Conservation (phyloP, 306 rosid species). For the Prunus dulcis region DNA sequence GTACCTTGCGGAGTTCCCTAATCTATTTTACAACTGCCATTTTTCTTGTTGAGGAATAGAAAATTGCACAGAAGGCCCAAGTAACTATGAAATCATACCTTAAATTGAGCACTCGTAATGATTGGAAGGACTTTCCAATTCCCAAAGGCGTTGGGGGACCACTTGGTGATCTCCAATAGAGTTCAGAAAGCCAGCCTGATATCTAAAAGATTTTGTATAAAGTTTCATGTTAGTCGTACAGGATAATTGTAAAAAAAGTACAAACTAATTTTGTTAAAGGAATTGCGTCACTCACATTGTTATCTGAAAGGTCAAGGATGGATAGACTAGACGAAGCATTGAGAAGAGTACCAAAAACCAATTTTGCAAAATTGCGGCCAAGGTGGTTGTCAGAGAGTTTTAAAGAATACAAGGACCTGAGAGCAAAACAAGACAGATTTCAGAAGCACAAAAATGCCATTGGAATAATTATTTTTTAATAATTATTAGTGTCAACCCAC, state of each 20-base stretch:
- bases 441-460: conserved; percentile 6
- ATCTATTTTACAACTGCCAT: conserved; percentile 5
- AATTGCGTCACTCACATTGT: conserved; percentile 56
- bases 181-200: conserved; percentile 80
- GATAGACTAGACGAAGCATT: conserved; percentile 63
- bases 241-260: neutral
- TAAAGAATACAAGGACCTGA: conserved; percentile 69
- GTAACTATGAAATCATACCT: conserved; percentile 44
- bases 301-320: conserved; percentile 80
- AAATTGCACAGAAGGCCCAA: conserved; percentile 6
- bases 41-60: neutral
- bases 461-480: neutral
- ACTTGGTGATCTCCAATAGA: conserved; percentile 36
- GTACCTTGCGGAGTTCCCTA: neutral
- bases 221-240: conserved; percentile 26
- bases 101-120: conserved; percentile 66
- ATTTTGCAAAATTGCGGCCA: conserved; percentile 54
- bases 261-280: conserved; percentile 5
- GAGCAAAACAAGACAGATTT: conserved; percentile 21
- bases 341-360: conserved; percentile 57
- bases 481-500: no score
- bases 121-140: conserved; percentile 61
- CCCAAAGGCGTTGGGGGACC: conserved; percentile 25
- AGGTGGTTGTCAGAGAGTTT: conserved; percentile 55
- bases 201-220: conserved; percentile 48